Base-by-base conservation (phyloP, 371 early-diverging fungal species). In the Apophysomyces sp. region DNA sequence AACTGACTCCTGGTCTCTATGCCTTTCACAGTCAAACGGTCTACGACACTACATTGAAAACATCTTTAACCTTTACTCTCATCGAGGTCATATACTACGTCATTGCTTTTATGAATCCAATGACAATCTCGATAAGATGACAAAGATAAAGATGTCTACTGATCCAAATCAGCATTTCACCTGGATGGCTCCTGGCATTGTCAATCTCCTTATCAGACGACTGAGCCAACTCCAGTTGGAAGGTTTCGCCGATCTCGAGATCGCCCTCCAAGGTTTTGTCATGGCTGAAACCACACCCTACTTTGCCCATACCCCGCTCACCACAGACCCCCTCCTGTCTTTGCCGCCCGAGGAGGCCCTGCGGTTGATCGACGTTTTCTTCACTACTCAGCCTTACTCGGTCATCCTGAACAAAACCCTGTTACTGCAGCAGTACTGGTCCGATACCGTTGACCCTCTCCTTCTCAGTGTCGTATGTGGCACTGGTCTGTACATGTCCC, bases 391-490 rank as follows among this genome's bases (percentile, higher is more conserved):
- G 26, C 78, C 78, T 15, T 71, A 58, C 55, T 65, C 67, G 1
- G 57, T 69, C 21, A 29, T 74, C 9, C 18, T 77, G 57, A 77
- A 72, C 62, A 74, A 72, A 36, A 74, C 78, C 0, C 58, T 57
- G 26, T 39, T 77, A 0, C 11, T 77, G 13, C 70, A 72, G 28
- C 40, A 60, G 4, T 77, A 72, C 27, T 77, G 75, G 72, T 62
- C 66, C 7, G 78, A 77, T 30, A 58, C 70, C 6, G 63, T 63
- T 13, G 73, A 74, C 37, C 74, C 78, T 1, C 39, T 74, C 15
- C 55, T 77, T n/a, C 53, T 74, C 31, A 61, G 71, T 29, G 67
- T 64, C 61, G 68, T 77, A 4, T 77, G 65, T 51, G 78, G 74
- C 15, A 65, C 64, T 4, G 54, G 72, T 0, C 57, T 58, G 1